Conservation (phyloP, 2,329 filamentous ascomycete species). For the Penicillium sp. region DNA sequence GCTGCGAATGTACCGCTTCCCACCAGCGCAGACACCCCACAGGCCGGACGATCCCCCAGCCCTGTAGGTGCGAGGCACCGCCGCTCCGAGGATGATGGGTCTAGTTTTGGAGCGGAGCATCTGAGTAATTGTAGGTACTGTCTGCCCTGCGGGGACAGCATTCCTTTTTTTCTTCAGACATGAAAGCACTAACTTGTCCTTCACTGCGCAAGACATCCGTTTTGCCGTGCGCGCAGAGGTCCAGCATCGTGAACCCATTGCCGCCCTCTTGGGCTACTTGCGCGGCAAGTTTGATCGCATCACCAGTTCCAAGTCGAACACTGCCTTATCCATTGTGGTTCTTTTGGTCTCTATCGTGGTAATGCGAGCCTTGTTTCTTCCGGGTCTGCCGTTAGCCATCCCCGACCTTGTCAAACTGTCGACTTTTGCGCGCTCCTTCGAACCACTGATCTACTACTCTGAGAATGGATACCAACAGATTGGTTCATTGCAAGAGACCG, state of each 20-base stretch:
- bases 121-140: slow-evolving; percentile 49
- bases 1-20: slow-evolving; percentile 52
- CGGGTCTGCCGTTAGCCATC: slow-evolving; percentile 60
- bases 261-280: slow-evolving; percentile 61
- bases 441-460: slow-evolving; percentile 90
- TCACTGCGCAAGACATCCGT: slow-evolving; percentile 62
- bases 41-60: slow-evolving; percentile 53
- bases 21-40: slow-evolving; percentile 49
- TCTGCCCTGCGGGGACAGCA: slow-evolving; percentile 19
- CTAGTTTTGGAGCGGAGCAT: slow-evolving; percentile 34
- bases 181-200: slow-evolving; percentile 32
- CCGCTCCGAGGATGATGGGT: slow-evolving; percentile 30
- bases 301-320: slow-evolving; percentile 64
- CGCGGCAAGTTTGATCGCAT: slow-evolving; percentile 55
- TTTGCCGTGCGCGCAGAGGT: slow-evolving; percentile 84
- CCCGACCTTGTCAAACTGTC: slow-evolving; percentile 89
- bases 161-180: slow-evolving; percentile 22
- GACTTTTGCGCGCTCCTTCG: slow-evolving; percentile 81
- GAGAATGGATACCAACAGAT: slow-evolving; percentile 84
- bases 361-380: slow-evolving; percentile 62
- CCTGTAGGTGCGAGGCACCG: slow-evolving; percentile 28
- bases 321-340: slow-evolving; percentile 57
- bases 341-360: slow-evolving; percentile 60
- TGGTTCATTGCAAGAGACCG: slow-evolving; percentile 80
- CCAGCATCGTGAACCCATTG: slow-evolving; percentile 79